These are phyloP conservation scores for Entomortierella parvispora DNA, from an alignment of 192 early-diverging fungal genomes.

Conservation along the genomic window DNA sequence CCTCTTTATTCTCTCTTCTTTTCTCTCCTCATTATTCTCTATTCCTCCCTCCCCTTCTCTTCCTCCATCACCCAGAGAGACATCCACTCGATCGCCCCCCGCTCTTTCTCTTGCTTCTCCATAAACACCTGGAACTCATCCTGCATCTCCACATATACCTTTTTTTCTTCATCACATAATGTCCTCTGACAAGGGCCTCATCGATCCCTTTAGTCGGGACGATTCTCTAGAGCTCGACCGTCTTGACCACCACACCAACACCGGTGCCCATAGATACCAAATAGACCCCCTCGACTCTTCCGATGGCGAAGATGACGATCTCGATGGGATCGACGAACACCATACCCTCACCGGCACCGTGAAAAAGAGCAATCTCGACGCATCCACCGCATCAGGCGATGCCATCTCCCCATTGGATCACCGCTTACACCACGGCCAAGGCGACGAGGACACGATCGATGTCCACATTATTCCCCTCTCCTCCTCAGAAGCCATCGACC, in stretches of 20 bases:
- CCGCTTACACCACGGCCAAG: conserved; percentile 1
- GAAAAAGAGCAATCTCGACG: background rate
- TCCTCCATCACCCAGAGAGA: background rate
- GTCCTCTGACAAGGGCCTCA: conserved; percentile 20
- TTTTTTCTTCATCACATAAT: background rate
- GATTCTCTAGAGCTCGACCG: conserved; percentile 42
- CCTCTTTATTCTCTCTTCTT: background rate
- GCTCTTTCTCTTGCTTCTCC: background rate
- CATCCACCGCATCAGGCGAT: conserved; percentile 4
- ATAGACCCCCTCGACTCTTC: conserved; percentile 54
- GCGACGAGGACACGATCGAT: conserved; percentile 43
- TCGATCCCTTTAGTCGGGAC: conserved; percentile 33
- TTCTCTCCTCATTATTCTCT: background rate
- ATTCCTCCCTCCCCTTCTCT: background rate
- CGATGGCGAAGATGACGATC: conserved; percentile 41
- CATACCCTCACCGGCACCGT: conserved; percentile 26
- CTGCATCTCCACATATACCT: background rate
- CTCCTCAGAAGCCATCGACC: conserved; percentile 48
- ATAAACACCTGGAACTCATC: background rate
- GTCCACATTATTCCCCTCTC: conserved; percentile 49
- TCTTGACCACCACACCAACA: conserved; percentile 7
- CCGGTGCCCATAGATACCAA: conserved; percentile 32
- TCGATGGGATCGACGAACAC: conserved; percentile 24
- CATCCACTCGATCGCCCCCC: background rate
- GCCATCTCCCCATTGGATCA: background rate